phyloP scores from a whole-genome alignment of 306 rosid species.

The Hippophae rhamnoides region DNA sequence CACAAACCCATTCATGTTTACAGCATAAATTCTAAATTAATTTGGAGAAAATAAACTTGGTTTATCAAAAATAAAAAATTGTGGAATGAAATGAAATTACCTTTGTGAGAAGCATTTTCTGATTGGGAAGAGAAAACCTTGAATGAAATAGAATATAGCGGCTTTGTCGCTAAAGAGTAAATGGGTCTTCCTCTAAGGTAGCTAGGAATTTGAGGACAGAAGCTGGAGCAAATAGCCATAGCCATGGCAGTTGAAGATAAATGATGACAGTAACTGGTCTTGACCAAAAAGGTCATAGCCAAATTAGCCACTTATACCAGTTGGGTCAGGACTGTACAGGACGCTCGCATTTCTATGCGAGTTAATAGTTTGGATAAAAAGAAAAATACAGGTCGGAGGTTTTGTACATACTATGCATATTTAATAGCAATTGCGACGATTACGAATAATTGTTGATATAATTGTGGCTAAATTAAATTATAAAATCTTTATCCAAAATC shows the following conservation, averaged over 20 bases:
- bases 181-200: conserved; percentile 27
- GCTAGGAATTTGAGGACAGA: conserved; percentile 38
- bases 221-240: conserved; percentile 52
- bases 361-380: conserved; percentile 23
- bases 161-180: conserved; percentile 13
- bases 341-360: conserved; percentile 24
- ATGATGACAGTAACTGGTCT: conserved; percentile 20
- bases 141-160: conserved; percentile 21
- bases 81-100: conserved; percentile 6
- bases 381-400: not conserved
- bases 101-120: conserved; percentile 32
- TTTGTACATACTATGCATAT: not conserved
- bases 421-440: too few species aligned
- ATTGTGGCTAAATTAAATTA: too few species aligned
- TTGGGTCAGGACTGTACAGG: not conserved
- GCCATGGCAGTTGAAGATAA: conserved; percentile 47
- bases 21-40: not conserved
- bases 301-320: not conserved
- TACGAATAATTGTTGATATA: too few species aligned
- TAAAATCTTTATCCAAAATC: too few species aligned
- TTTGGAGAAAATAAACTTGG: not conserved
- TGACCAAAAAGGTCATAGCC: conserved; percentile 25
- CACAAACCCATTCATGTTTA: not conserved
- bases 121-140: conserved; percentile 38
- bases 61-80: not conserved